phyloP scores from a whole-genome alignment of 192 early-diverging fungal genomes.

The Dimargaris xerosporica region DNA sequence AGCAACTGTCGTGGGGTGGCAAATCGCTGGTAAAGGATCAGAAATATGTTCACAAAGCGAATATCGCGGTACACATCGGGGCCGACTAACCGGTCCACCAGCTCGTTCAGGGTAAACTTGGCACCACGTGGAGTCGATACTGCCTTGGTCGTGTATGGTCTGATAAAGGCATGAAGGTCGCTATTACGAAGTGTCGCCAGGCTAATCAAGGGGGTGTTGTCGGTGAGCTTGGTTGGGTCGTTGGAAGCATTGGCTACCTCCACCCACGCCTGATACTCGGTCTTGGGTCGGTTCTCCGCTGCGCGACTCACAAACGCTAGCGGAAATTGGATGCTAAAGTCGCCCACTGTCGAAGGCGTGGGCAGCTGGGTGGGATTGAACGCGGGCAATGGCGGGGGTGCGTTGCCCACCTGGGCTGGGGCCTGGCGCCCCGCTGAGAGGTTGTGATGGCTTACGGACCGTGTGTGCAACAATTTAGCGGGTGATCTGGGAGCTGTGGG shows the following conservation, averaged over 20 bases:
- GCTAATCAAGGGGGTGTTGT: too few relatives aligned
- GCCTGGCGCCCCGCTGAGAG: background rate
- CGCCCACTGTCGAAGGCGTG: conserved; percentile 7
- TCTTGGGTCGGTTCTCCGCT: background rate
- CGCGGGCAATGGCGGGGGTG: background rate
- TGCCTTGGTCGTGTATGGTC: background rate
- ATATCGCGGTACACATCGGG: conserved; percentile 4
- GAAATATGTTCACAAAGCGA: conserved; percentile 5
- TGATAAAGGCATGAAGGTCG: background rate
- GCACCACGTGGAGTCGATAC: background rate
- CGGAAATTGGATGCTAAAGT: background rate
- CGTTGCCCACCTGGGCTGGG: background rate
- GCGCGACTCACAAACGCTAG: background rate
- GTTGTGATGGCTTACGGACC: too few relatives aligned
- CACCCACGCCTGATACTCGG: conserved; percentile 5
- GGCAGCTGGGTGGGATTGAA: background rate
- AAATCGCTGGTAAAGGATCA: background rate
- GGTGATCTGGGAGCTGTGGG: background rate
- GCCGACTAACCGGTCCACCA: conserved; percentile 3
- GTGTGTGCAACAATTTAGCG: too few relatives aligned
- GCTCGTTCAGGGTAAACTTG: background rate
- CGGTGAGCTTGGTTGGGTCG: too few relatives aligned
- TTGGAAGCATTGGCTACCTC: background rate
- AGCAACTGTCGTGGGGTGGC: background rate
- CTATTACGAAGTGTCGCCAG: too few relatives aligned